A percentile compares a stretch with the other conserved stretches of the same genome.
phyloP scores from a whole-genome alignment of 169 alveolate species.

The Sarcocystis neurona region DNA sequence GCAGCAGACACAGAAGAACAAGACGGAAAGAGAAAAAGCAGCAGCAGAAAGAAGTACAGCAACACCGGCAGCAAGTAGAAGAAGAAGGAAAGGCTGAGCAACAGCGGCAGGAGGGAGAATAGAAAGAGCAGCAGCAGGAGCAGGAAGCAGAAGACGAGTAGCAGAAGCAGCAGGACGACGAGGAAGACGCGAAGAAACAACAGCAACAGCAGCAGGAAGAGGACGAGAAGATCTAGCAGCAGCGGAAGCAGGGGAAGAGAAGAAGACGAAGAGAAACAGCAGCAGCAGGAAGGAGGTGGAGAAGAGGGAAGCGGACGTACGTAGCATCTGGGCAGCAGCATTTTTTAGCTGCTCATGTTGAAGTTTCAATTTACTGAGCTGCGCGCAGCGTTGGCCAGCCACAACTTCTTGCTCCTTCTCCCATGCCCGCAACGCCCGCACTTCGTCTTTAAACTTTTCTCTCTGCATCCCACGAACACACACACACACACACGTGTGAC shows the following conservation, averaged over 20 bases:
- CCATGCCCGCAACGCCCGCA: background rate
- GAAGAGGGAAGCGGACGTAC: background rate
- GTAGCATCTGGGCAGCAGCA: background rate
- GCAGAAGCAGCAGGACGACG: too few relatives aligned
- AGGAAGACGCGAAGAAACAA: too few relatives aligned
- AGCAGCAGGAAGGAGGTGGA: background rate
- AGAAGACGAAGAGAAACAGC: background rate
- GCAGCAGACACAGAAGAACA: too few relatives aligned
- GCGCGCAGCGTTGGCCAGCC: background rate
- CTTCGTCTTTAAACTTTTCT: background rate
- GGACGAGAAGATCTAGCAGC: too few relatives aligned
- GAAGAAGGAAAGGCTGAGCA: background rate
- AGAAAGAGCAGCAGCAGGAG: background rate
- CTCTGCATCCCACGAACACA: background rate
- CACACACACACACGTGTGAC: background rate
- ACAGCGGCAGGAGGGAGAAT: background rate
- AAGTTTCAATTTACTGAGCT: constrained; percentile 13
- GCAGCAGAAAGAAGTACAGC: too few relatives aligned
- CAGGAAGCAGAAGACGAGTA: background rate
- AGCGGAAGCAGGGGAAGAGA: background rate
- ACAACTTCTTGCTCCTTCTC: constrained; percentile 1
- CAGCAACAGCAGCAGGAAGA: too few relatives aligned
- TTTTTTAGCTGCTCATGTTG: constrained; percentile 9
- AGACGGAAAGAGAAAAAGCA: too few relatives aligned
- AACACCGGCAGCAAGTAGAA: background rate